Conservation (phyloP, 2,329 filamentous ascomycete species). For the Cladosporium sp. region DNA sequence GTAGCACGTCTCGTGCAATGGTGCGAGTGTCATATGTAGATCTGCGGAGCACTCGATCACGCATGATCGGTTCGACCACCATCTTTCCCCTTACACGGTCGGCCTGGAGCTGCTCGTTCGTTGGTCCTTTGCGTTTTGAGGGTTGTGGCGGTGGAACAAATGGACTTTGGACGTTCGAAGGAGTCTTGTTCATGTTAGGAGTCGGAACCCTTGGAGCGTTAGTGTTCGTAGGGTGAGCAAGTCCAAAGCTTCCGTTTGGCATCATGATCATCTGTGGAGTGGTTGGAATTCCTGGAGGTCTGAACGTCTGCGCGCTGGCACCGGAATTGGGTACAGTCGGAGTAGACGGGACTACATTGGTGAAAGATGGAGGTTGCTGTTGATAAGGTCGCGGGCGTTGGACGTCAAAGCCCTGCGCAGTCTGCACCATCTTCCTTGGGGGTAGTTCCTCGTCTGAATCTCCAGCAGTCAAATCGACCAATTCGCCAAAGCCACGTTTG, state of each 20-base stretch:
- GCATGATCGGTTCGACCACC: constrained; percentile 43
- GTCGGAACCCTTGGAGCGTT: not conserved
- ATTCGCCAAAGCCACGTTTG: constrained; percentile 50
- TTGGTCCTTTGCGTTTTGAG: constrained; percentile 22
- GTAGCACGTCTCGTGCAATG: constrained; percentile 59
- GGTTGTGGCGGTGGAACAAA: constrained; percentile 8
- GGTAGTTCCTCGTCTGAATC: constrained; percentile 40
- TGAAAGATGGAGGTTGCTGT: not conserved
- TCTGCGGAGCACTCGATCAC: constrained; percentile 44
- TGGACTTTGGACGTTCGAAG: not conserved
- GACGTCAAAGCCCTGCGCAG: constrained; percentile 5
- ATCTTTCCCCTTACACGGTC: constrained; percentile 30
- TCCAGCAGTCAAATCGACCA: constrained; percentile 47
- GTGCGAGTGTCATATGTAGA: constrained; percentile 56
- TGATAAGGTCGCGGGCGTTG: not conserved
- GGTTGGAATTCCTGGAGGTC: not conserved
- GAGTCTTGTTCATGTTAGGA: not conserved
- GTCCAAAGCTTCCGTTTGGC: constrained; percentile 5
- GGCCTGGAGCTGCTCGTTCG: constrained; percentile 25
- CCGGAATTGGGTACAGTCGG: not conserved
- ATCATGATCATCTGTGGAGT: not conserved
- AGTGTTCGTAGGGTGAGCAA: not conserved
- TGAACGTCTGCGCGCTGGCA: not conserved
- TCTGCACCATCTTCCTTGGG: constrained; percentile 32
- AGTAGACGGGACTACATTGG: not conserved